These are phyloP conservation scores for Davidsoniella neocaledoniae DNA, from an alignment of 2,329 filamentous ascomycete species.

Conservation along the genomic window DNA sequence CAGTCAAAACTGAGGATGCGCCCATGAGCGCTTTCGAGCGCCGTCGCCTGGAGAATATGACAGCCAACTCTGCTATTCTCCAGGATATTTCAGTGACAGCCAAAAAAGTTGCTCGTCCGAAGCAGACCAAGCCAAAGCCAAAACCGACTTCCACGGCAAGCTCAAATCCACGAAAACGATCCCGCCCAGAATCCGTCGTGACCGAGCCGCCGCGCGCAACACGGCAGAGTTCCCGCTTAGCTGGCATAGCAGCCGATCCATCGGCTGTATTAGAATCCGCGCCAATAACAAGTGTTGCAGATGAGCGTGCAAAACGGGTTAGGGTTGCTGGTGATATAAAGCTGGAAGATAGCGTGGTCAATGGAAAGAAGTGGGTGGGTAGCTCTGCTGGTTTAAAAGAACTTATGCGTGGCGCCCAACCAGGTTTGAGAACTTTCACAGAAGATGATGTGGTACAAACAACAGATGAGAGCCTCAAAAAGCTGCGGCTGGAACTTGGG, in stretches of 20 bases:
- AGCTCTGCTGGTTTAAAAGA: constrained; percentile 46
- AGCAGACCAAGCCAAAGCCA: constrained; percentile 24
- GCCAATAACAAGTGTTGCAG: constrained; percentile 18
- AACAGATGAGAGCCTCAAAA: constrained; percentile 56
- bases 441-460: constrained; percentile 71
- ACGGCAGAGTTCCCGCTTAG: constrained; percentile 40
- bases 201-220: constrained; percentile 32
- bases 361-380: constrained; percentile 58
- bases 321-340: constrained; percentile 42
- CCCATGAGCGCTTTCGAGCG: constrained; percentile 71
- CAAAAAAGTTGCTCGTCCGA: constrained; percentile 35
- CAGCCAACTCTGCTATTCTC: constrained; percentile 64
- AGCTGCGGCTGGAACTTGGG: constrained; percentile 60
- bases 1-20: constrained; percentile 16
- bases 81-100: constrained; percentile 60
- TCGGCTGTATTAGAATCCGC: neutral
- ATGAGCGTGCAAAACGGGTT: constrained; percentile 39
- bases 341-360: constrained; percentile 62
- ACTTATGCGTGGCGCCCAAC: constrained; percentile 50
- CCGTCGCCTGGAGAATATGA: constrained; percentile 71
- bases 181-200: constrained; percentile 24
- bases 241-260: constrained; percentile 32
- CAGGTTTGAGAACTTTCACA: constrained; percentile 70
- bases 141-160: constrained; percentile 18
- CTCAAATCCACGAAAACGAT: constrained; percentile 11